phyloP scores from a whole-genome alignment of 306 rosid species.

The Betula pendula region DNA sequence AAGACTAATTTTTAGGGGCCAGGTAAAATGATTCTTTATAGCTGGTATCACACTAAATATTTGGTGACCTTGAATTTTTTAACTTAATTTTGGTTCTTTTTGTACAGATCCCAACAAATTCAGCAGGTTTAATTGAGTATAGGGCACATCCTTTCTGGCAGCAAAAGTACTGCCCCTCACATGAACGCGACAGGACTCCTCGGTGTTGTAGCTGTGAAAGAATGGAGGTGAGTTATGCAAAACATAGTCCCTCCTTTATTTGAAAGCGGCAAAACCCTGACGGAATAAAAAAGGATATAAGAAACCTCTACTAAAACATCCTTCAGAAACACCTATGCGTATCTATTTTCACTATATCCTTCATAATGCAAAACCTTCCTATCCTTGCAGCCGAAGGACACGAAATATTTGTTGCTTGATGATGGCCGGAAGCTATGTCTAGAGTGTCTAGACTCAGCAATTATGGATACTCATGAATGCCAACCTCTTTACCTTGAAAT shows the following conservation, averaged over 20 bases:
- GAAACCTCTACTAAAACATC: neutral
- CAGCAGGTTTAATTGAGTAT: conserved; percentile 87
- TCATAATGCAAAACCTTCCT: conserved; percentile 33
- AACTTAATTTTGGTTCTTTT: conserved; percentile 14
- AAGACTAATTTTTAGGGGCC: neutral
- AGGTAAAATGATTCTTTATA: neutral
- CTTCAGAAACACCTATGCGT: neutral
- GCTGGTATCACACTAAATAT: neutral
- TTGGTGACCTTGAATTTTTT: conserved; percentile 4
- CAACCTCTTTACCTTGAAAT: conserved; percentile 97
- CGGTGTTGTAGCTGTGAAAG: conserved; percentile 99
- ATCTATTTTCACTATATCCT: conserved; percentile 3
- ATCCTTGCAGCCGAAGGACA: conserved; percentile 78
- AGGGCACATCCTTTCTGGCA: conserved; percentile 97
- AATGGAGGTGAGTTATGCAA: conserved; percentile 79
- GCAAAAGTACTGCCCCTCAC: conserved; percentile 94
- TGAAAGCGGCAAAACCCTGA: neutral
- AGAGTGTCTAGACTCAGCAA: conserved; percentile 93
- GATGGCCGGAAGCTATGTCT: conserved; percentile 94
- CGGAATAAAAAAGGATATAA: neutral
- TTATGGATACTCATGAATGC: conserved; percentile 97
- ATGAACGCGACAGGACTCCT: conserved; percentile 89
- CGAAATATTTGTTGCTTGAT: conserved; percentile 79
- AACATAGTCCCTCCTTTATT: conserved; percentile 1
- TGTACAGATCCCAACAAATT: conserved; percentile 83